These are phyloP conservation scores for Cystobasidium onofrii DNA, from an alignment of 768 basidiomycete genomes.

Conservation along the genomic window DNA sequence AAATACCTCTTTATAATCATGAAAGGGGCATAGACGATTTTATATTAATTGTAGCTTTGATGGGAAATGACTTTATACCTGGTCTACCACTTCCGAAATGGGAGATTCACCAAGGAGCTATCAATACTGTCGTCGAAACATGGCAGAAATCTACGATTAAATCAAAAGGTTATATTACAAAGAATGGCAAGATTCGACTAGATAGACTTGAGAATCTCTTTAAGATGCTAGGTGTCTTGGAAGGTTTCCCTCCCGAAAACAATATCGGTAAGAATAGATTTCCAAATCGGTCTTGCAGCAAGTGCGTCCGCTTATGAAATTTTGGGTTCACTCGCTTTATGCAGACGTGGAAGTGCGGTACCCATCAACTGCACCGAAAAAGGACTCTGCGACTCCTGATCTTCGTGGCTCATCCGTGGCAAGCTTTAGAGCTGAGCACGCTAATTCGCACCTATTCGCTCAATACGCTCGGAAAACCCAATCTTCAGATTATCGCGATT, in stretches of 20 bases:
- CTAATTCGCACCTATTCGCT: background rate
- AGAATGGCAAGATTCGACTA: conserved; percentile 1
- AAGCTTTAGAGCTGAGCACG: background rate
- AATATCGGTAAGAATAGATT: background rate
- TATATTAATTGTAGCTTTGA: conserved; percentile 6
- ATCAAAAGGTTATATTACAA: conserved; percentile 2
- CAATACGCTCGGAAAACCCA: background rate
- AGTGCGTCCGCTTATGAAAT: too few species aligned
- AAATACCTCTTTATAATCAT: background rate
- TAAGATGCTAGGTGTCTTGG: background rate
- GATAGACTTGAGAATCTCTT: conserved; percentile 16
- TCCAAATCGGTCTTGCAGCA: too few species aligned
- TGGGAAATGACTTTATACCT: conserved; percentile 22
- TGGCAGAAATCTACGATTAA: background rate
- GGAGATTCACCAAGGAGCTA: conserved; percentile 11
- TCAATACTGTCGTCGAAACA: background rate
- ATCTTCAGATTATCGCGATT: background rate
- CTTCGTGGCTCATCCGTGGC: background rate
- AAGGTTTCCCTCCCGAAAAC: background rate
- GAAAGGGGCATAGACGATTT: conserved; percentile 26
- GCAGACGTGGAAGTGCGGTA: background rate
- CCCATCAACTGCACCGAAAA: background rate
- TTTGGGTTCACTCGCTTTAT: background rate
- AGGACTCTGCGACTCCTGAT: background rate
- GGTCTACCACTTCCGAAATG: conserved; percentile 14